Evolutionary conservation across 139 green algal species (phyloP).

Genomic region (Chlamydomonas eustigma): DNA sequence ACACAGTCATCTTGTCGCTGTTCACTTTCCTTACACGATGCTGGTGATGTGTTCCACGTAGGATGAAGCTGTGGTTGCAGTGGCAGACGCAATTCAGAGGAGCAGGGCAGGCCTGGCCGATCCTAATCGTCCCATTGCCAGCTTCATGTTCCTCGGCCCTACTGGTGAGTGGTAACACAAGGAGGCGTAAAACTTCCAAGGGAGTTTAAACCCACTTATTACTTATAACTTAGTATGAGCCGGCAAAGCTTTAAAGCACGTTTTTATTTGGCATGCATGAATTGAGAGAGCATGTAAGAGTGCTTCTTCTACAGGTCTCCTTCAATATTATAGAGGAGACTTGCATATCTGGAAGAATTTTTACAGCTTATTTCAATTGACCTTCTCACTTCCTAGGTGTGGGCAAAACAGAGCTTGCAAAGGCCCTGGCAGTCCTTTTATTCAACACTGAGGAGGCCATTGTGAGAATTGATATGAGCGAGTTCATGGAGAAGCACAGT

Average conservation of each 20-base stretch:
- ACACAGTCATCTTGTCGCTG: no score
- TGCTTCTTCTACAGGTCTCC: no score
- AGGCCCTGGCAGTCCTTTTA: constrained; percentile 81
- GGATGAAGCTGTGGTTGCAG: constrained; percentile 57
- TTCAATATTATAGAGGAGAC: no score
- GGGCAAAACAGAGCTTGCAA: constrained; percentile 96
- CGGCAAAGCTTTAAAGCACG: no score
- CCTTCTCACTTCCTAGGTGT: constrained; percentile 77
- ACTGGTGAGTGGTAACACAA: constrained; percentile 44
- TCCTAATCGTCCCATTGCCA: constrained; percentile 79
- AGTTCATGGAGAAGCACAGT: constrained; percentile 94
- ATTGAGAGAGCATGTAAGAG: no score
- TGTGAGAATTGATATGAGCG: constrained; percentile 95
- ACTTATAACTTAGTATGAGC: no score
- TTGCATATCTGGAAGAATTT: no score
- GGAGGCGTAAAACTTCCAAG: no score
- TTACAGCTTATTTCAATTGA: no score
- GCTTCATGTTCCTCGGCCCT: constrained; percentile 98
- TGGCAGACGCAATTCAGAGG: constrained; percentile 94
- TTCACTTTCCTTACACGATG: no score
- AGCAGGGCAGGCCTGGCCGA: constrained; percentile 86
- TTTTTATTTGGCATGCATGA: no score
- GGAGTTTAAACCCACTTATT: no score
- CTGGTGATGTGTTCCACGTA: not conserved
- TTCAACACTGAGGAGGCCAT: constrained; percentile 89